Evolutionary conservation across 2,329 filamentous ascomycete genomes (phyloP), one percentile per base, ranked within the genome.

Genomic region (Penicillium sp.): DNA sequence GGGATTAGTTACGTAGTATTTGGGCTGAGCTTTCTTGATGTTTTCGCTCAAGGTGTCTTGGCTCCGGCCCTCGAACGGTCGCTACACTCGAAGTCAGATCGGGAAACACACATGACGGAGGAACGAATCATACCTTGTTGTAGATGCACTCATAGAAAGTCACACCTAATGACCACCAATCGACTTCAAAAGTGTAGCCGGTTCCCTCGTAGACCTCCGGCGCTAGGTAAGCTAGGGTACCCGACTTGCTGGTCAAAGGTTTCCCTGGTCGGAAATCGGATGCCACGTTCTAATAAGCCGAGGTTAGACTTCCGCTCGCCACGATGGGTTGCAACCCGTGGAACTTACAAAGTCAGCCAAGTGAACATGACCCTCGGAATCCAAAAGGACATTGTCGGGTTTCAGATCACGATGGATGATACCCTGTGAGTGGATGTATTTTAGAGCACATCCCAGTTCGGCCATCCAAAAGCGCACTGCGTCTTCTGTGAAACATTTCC

Each of bases 101-200:
- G 16, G 11, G 24, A 27, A 6, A 27, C 24, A 27, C 24, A 27
- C 24, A 16, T 36, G 10, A 2, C 14, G n/a, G 6, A 22, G 9
- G 11, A 40, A 42, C 6, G 1, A 14, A 34, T 32, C 49, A 22
- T 47, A 92, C 91, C 87, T 95, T 97, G 78, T 95, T 96, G 79
- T 97, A 99, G 62, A 99, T 97, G 82, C 94, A 97, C 75, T 99
- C 94, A 74, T 97, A 99, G 74, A 97, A 97, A n/a, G 96, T 83
- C 43, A 99, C 94, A 46, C 94, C 94, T 21, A 99, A 77, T 5
- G 94, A 97, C 94, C 94, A 99, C 94, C 94, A 99, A 72, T 99
- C 94, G 40, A 94, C 92, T 65, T 94, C 90, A 44, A 87, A 86
- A 56, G 90, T 87, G 70, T 99, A 99, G 38, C 94, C 94, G 58